Evolutionary conservation across 2,329 filamentous ascomycete species (phyloP).

Genomic region (Fusarium zealandicum): DNA sequence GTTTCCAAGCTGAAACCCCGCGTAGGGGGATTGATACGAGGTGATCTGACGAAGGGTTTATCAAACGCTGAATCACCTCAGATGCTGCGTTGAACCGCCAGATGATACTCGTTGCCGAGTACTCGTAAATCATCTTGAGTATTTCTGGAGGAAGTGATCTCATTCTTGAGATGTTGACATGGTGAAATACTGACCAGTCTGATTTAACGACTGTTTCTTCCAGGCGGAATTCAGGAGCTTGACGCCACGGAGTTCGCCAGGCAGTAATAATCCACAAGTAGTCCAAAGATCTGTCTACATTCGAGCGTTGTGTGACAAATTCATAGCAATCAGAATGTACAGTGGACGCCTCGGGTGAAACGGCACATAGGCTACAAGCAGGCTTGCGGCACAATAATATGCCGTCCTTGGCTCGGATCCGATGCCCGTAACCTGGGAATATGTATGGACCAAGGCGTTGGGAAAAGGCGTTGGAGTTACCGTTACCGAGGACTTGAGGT

Average conservation of each 20-base stretch:
- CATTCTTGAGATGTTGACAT: slow-evolving; percentile 2
- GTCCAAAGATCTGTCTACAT: background rate
- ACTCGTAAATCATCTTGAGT: slow-evolving; percentile 6
- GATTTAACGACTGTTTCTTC: slow-evolving; percentile 1
- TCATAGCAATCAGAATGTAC: slow-evolving; percentile 19
- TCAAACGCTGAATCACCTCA: background rate
- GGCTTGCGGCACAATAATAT: slow-evolving; percentile 13
- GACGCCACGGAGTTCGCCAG: slow-evolving; percentile 20
- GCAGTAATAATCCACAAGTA: slow-evolving; percentile 12
- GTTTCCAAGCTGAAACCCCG: slow-evolving; percentile 12
- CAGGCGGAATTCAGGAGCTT: slow-evolving; percentile 15
- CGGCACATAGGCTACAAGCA: slow-evolving; percentile 7
- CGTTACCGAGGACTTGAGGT: slow-evolving; percentile 13
- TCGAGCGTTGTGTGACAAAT: slow-evolving; percentile 4
- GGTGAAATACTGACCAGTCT: slow-evolving; percentile 1
- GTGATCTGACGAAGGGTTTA: background rate
- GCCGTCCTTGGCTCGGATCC: background rate
- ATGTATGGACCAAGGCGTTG: slow-evolving; percentile 8
- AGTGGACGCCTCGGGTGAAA: slow-evolving; percentile 13
- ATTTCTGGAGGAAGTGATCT: slow-evolving; percentile 18
- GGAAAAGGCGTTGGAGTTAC: slow-evolving; percentile 13
- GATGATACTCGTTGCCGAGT: slow-evolving; percentile 9
- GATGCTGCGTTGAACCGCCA: slow-evolving; percentile 12
- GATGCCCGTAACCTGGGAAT: slow-evolving; percentile 16
- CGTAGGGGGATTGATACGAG: slow-evolving; percentile 16